These are phyloP conservation scores for Ambrosiella xylebori DNA, from an alignment of 2,329 filamentous ascomycete species.

Conservation along the genomic window DNA sequence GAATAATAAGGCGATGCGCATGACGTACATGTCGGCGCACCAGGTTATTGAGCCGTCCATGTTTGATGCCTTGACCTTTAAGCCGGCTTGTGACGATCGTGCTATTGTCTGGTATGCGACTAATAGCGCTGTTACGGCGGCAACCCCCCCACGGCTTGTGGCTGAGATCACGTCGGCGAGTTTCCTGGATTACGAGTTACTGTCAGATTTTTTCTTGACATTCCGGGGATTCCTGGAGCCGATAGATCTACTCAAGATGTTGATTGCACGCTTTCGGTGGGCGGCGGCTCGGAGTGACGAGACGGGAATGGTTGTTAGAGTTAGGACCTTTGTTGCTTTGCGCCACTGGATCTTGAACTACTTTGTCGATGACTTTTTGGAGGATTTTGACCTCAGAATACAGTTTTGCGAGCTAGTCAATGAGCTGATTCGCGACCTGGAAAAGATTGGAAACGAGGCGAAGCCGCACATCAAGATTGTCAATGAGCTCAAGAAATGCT, in stretches of 20 bases:
- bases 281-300: conserved; percentile 66
- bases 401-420: conserved; percentile 74
- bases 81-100: conserved; percentile 61
- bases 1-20: conserved; percentile 19
- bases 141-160: conserved; percentile 77
- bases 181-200: conserved; percentile 89
- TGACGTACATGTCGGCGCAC: conserved; percentile 32
- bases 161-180: conserved; percentile 92
- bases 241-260: conserved; percentile 59
- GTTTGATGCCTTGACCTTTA: conserved; percentile 65
- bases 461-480: conserved; percentile 61
- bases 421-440: conserved; percentile 38
- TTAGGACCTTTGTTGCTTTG: conserved; percentile 85
- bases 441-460: conserved; percentile 47
- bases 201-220: conserved; percentile 95
- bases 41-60: conserved; percentile 52
- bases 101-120: conserved; percentile 68
- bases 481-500: conserved; percentile 89
- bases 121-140: conserved; percentile 61
- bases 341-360: conserved; percentile 98
- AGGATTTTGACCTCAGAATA: conserved; percentile 53
- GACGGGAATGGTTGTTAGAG: conserved; percentile 80
- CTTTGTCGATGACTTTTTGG: conserved; percentile 83
- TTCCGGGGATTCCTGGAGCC: conserved; percentile 75
- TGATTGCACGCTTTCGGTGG: conserved; percentile 76